Evolutionary conservation across 2,329 filamentous ascomycete species (phyloP).

Genomic region (Aspergillus sp.): DNA sequence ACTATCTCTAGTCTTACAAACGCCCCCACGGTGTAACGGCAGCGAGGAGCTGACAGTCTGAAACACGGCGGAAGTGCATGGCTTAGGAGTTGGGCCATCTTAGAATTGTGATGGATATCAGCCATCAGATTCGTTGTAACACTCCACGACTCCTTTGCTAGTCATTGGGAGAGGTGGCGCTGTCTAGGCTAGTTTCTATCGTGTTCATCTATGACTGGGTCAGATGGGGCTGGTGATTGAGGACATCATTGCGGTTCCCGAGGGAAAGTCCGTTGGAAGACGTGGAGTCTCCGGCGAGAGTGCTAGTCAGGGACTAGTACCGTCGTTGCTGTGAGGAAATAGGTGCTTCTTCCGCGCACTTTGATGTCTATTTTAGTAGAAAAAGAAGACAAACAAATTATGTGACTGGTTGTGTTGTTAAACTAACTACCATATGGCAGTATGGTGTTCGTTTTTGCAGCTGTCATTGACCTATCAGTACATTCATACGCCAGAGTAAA

Average conservation of each 20-base stretch:
- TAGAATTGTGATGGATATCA: neutral
- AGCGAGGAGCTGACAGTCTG: neutral
- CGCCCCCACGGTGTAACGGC: neutral
- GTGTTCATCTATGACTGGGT: conserved; percentile 9
- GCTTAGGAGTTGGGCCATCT: neutral
- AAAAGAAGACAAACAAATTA: too few relatives aligned
- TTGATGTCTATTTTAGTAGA: too few relatives aligned
- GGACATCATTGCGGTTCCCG: neutral
- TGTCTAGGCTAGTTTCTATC: conserved; percentile 3
- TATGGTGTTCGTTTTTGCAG: too few relatives aligned
- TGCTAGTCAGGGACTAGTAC: conserved; percentile 1
- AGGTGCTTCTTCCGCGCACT: too few relatives aligned
- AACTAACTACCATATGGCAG: too few relatives aligned
- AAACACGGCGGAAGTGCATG: neutral
- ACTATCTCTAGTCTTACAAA: neutral
- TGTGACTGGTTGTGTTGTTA: too few relatives aligned
- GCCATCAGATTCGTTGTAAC: neutral
- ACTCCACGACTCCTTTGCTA: neutral
- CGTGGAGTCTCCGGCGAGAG: neutral
- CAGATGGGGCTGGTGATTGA: neutral
- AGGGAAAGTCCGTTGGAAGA: neutral
- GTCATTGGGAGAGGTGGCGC: neutral
- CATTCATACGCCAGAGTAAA: too few relatives aligned
- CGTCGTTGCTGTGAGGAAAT: neutral
- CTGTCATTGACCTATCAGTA: too few relatives aligned